Evolutionary conservation across 1,284 basidiomycete species (phyloP), one percentile per base, ranked within the genome.

Genomic region (Pyrrhoderma noxium): DNA sequence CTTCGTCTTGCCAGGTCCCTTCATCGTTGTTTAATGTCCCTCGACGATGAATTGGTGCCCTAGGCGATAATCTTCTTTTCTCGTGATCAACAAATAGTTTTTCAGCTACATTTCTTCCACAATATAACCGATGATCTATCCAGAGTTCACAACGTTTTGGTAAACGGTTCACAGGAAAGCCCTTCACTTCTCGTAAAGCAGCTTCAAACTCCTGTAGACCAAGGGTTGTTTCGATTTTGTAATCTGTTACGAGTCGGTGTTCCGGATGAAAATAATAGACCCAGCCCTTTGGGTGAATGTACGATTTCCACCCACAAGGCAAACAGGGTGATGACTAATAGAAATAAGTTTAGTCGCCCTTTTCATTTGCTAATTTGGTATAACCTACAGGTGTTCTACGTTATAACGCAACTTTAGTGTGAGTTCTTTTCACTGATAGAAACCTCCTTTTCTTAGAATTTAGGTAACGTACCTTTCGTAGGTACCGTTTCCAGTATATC

Each of bases 201-300:
- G 25, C 43, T 42, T 52, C 44, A 27, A 56, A 49, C 23, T 56
- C 50, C 14, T 53, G 46, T 22, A 43, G 37, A 7, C 54, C 54
- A 22, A 52, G 39, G 16, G 9, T 16, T 5, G 44, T 44, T 35
- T 56, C 54, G 1, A 56, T 52, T 37, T 45, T 56, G 51, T 45
- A 56, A 18, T 56, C 54, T 8, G 54, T 56, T 41, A 56, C 51
- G 22, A 56, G 42, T 23, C 52, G 51, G 11, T 45, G 37, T 25
- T 47, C 45, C 19, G 51, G 54, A 47, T 56, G 49, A 18, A 45
- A 53, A 31, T 56, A 56, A 36, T 56, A 56, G 5, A 53, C 25
- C 54, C 54, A 56, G 11, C 54, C 54, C 37, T 49, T 52, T 8
- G 54, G 54, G 22, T 56, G 54, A 42, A 53, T 48, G 27, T 56